phyloP scores from a whole-genome alignment of 1,139 yeast species.

The Hyphopichia wangnamkhiaoensis region DNA sequence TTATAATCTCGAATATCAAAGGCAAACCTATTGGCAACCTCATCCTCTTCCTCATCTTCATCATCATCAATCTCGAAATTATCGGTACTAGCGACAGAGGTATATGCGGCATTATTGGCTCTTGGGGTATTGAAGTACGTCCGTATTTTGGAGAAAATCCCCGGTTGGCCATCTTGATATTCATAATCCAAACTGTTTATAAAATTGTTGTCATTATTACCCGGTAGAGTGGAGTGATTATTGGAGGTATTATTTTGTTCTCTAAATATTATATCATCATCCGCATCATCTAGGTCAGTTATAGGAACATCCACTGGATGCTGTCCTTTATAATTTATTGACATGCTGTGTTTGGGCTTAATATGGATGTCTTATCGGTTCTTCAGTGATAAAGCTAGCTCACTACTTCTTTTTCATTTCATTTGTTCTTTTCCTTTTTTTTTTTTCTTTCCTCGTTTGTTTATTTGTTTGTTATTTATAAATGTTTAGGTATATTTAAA shows the following conservation, averaged over 20 bases:
- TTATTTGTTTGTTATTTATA: too few species aligned
- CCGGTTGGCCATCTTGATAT: conserved; percentile 4
- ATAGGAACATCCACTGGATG: conserved; percentile 58
- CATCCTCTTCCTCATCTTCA: conserved; percentile 8
- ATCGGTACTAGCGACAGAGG: conserved; percentile 4
- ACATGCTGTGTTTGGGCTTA: conserved; percentile 8
- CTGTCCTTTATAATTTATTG: conserved; percentile 14
- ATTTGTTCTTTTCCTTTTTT: too few species aligned
- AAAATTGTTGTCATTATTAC: conserved; percentile 11
- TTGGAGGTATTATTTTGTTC: conserved; percentile 13
- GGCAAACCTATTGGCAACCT: conserved; percentile 7
- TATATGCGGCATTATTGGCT: not conserved
- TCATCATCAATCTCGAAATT: conserved; percentile 9
- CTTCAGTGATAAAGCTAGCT: not conserved
- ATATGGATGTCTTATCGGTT: not conserved
- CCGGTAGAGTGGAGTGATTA: not conserved
- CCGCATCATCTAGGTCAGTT: conserved; percentile 56
- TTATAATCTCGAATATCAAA: conserved; percentile 27
- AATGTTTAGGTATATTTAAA: too few species aligned
- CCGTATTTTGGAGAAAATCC: conserved; percentile 7
- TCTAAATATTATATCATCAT: conserved; percentile 42
- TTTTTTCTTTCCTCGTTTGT: too few species aligned
- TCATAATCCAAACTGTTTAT: conserved; percentile 27
- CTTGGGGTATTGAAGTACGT: conserved; percentile 3
- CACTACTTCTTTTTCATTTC: too few species aligned